Base-by-base conservation (phyloP, 2,329 filamentous ascomycete species). In the Falciphora oryzae region DNA sequence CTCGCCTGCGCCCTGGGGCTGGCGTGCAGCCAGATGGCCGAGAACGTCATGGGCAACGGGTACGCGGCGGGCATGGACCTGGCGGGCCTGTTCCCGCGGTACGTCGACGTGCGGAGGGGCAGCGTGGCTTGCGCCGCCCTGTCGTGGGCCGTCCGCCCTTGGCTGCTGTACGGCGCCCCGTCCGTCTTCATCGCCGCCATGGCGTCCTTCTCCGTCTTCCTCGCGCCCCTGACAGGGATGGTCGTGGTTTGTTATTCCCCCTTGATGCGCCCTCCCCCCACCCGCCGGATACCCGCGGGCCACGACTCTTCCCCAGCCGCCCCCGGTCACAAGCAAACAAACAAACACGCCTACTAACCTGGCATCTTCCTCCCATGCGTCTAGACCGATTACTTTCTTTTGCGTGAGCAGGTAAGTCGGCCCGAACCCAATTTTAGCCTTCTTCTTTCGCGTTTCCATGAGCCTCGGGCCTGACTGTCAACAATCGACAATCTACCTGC, bases 41-140 rank as follows among this genome's bases (percentile, higher is more conserved):
- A 81, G 67, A 78, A 79, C 66, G 73, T 76, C 13, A 75, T 81
- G 56, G 74, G 80, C 63, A 85, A 85, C 68, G 76, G 77, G 1
- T 77, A 83, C 67, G 79, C 79, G 0, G 76, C 78, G 3, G 84
- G 83, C 7, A 84, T 86, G 76, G 85, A 86, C 68, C 73, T 86
- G 61, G 78, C 83, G 0, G 81, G 79, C 1, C 71, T 85, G 0
- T 80, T 79, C 65, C 82, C 83, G 0, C 76, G 75, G 57, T 85
- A 80, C 66, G 79, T 87, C 72, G 85, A 84, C 70, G 85, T 86
- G 65, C 74, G 83, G 5, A 78, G 84, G 2, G 85, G 84, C 1
- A 57, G 61, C 31, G 56, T 63, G 50, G 56, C 56, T 28, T 63
- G 61, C 29, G 61, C 61, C 11, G 61, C 29, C 4, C 22, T 63